Percentiles rank a stretch among this genome's conserved stretches.
Conservation (phyloP, 2,329 filamentous ascomycete genomes). For the Claviceps sp. region DNA sequence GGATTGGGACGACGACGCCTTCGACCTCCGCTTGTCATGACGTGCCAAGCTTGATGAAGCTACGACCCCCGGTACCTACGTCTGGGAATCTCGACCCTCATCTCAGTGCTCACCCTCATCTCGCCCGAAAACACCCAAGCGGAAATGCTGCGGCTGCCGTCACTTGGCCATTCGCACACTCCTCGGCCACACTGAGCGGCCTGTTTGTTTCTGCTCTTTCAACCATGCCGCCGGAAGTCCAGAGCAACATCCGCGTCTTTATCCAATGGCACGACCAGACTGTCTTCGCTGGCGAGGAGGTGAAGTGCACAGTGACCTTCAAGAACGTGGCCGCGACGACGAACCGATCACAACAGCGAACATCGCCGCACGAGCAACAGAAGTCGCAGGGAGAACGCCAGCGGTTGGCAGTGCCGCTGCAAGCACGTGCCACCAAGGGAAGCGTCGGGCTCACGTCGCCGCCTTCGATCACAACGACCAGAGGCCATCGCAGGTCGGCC, state of each 20-base stretch:
- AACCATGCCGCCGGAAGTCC: conserved; percentile 36
- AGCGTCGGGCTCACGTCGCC: conserved; percentile 31
- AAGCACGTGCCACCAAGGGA: conserved; percentile 25
- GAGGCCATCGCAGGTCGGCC: conserved; percentile 51
- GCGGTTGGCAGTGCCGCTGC: conserved; percentile 29
- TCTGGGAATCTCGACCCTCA: not conserved
- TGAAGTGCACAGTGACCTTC: conserved; percentile 93
- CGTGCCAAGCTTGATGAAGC: too few species aligned
- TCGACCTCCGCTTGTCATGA: not conserved
- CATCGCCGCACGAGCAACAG: conserved; percentile 13
- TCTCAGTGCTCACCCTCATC: not conserved
- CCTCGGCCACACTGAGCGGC: conserved; percentile 18
- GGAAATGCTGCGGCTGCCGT: conserved; percentile 19
- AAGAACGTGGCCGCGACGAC: conserved; percentile 58
- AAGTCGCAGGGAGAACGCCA: conserved; percentile 18
- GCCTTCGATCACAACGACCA: conserved; percentile 24
- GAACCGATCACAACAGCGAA: conserved; percentile 16
- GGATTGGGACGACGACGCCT: not conserved
- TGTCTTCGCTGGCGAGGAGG: conserved; percentile 90
- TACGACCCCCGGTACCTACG: not conserved
- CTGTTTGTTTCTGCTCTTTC: conserved; percentile 2
- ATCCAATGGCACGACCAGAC: conserved; percentile 89
- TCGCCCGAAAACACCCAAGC: conserved; percentile 9
- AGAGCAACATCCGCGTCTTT: conserved; percentile 78
- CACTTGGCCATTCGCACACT: conserved; percentile 13